A percentile compares a stretch with the other conserved stretches of the same genome.
These are phyloP conservation scores for Sarocladium oryzae DNA, from an alignment of 2,329 filamentous ascomycete species.

Conservation along the genomic window DNA sequence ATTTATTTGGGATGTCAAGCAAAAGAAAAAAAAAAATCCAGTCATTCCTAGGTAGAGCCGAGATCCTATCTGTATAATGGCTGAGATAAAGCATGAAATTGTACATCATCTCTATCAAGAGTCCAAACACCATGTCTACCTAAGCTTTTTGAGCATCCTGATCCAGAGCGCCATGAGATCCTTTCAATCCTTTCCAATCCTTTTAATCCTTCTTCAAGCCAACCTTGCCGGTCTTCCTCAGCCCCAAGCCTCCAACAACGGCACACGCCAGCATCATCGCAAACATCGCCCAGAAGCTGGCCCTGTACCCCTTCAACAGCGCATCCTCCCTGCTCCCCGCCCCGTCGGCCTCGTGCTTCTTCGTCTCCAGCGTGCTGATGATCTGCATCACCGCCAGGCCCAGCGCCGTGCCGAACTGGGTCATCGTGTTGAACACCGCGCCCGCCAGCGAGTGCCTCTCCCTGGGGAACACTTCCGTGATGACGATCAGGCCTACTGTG, in stretches of 20 bases:
- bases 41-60: no score
- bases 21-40: no score
- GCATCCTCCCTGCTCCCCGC: slow-evolving; percentile 15
- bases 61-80: no score
- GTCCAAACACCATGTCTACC: no score
- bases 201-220: slow-evolving; percentile 36
- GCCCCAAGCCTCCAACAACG: slow-evolving; percentile 30
- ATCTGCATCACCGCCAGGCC: slow-evolving; percentile 41
- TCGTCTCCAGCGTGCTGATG: slow-evolving; percentile 32
- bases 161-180: no score
- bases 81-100: no score
- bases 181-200: background rate
- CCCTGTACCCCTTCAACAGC: slow-evolving; percentile 42
- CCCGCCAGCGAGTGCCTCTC: slow-evolving; percentile 53
- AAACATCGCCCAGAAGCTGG: slow-evolving; percentile 45
- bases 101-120: no score
- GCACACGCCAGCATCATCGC: slow-evolving; percentile 36
- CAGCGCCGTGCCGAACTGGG: slow-evolving; percentile 48
- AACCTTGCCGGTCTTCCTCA: slow-evolving; percentile 37
- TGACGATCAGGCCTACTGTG: slow-evolving; percentile 47
- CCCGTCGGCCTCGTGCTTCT: slow-evolving; percentile 19
- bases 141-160: no score
- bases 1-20: no score
- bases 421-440: slow-evolving; percentile 53
- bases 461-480: slow-evolving; percentile 48